Evolutionary conservation across 768 basidiomycete genomes (phyloP).

Genomic region (Pisolithus marmoratus): DNA sequence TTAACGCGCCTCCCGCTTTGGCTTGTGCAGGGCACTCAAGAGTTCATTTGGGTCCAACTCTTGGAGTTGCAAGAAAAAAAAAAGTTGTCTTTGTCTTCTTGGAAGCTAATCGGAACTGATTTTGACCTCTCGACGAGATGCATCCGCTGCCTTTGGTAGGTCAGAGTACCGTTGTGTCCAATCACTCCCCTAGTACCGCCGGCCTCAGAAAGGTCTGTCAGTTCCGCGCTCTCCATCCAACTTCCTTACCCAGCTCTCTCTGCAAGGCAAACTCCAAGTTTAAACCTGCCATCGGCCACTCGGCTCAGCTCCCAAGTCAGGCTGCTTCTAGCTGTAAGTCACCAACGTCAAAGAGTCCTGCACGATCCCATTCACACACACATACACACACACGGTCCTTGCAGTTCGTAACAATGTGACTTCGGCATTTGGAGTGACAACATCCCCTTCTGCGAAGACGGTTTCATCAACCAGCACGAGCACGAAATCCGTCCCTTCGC

Average conservation of each 20-base stretch:
- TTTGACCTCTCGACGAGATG: no score
- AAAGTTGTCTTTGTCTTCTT: no score
- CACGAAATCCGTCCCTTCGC: conserved; percentile 7
- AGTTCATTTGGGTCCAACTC: not conserved
- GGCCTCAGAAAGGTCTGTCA: conserved; percentile 3
- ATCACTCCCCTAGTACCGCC: not conserved
- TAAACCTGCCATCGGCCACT: conserved; percentile 34
- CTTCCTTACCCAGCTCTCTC: not conserved
- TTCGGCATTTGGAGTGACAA: conserved; percentile 26
- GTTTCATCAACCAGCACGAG: not conserved
- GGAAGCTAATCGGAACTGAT: no score
- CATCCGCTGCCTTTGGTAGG: not conserved
- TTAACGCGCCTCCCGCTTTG: conserved; percentile 1
- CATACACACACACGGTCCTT: no score
- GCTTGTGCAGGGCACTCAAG: no score
- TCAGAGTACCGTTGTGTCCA: not conserved
- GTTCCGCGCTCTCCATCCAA: not conserved
- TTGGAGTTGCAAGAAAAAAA: not conserved
- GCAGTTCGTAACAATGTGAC: conserved; percentile 20
- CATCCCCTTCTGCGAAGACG: conserved; percentile 37
- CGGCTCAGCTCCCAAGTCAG: not conserved
- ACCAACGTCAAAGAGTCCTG: not conserved
- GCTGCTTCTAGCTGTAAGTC: not conserved
- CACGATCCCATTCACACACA: not conserved
- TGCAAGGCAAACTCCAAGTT: conserved; percentile 34